phyloP scores from a whole-genome alignment of 179 eudicot species.

The Monotropa hypopitys region DNA sequence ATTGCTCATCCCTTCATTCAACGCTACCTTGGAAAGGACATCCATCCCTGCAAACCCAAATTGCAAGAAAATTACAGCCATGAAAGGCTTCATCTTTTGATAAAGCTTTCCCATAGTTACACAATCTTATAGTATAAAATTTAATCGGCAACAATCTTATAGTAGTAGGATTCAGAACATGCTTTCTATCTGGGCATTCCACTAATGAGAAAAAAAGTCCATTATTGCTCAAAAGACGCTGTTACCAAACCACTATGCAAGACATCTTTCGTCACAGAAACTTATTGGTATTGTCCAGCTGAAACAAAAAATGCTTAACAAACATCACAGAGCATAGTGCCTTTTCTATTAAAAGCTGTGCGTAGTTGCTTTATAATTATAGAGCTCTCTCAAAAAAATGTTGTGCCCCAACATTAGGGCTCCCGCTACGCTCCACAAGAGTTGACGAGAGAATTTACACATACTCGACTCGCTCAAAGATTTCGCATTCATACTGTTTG shows the following conservation, averaged over 20 bases:
- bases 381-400: constrained; percentile 6
- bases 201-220: neutral
- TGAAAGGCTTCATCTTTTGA: constrained; percentile 37
- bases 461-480: too few species aligned
- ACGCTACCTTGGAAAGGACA: constrained; percentile 56
- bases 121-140: constrained; percentile 2
- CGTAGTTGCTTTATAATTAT: neutral
- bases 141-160: neutral
- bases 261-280: neutral
- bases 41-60: constrained; percentile 75
- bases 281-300: neutral
- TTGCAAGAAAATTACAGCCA: constrained; percentile 50
- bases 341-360: neutral
- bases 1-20: constrained; percentile 74
- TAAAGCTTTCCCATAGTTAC: constrained; percentile 3
- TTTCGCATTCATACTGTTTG: too few species aligned
- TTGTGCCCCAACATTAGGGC: too few species aligned
- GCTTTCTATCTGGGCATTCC: neutral
- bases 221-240: constrained; percentile 2
- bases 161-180: neutral
- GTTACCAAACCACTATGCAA: neutral
- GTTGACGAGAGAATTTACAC: too few species aligned
- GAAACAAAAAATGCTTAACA: neutral
- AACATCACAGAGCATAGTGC: neutral
- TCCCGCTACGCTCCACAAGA: too few species aligned